phyloP scores from a whole-genome alignment of 2,329 filamentous ascomycete genomes.

The Sporothrix curviconia region DNA sequence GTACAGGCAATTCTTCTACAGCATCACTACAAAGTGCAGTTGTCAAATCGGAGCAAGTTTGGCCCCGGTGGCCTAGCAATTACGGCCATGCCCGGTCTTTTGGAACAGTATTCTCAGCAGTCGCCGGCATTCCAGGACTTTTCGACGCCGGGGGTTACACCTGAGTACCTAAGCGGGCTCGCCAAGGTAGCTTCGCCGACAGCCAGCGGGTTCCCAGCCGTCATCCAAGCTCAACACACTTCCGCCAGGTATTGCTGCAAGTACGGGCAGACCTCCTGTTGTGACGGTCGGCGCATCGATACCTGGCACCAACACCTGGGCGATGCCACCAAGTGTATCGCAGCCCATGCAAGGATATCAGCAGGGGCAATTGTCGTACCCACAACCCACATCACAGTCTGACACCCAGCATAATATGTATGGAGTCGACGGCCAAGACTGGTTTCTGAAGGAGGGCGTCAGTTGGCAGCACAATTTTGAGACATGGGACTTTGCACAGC shows the following conservation, averaged over 20 bases:
- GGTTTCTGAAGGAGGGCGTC: conserved; percentile 51
- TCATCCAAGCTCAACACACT: neutral
- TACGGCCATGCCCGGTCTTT: conserved; percentile 1
- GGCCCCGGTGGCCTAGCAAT: neutral
- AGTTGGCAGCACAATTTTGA: conserved; percentile 54
- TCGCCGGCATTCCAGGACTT: conserved; percentile 23
- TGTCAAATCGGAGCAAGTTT: neutral
- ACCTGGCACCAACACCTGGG: conserved; percentile 14
- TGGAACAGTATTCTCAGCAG: conserved; percentile 27
- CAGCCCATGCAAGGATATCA: conserved; percentile 8
- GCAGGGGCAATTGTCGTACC: neutral
- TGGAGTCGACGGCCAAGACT: conserved; percentile 47
- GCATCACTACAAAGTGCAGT: neutral
- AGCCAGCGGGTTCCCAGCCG: neutral
- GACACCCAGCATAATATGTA: conserved; percentile 24
- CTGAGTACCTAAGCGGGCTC: conserved; percentile 9
- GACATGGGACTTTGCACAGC: conserved; percentile 39
- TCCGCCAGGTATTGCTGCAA: neutral
- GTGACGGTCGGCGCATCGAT: neutral
- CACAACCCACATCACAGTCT: neutral
- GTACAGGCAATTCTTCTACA: conserved; percentile 21
- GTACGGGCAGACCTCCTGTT: neutral
- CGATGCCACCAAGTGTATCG: neutral
- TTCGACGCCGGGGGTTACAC: conserved; percentile 13
- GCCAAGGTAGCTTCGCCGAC: neutral